phyloP scores from a whole-genome alignment of 2,329 filamentous ascomycete genomes.

The Bipolaris cookei region DNA sequence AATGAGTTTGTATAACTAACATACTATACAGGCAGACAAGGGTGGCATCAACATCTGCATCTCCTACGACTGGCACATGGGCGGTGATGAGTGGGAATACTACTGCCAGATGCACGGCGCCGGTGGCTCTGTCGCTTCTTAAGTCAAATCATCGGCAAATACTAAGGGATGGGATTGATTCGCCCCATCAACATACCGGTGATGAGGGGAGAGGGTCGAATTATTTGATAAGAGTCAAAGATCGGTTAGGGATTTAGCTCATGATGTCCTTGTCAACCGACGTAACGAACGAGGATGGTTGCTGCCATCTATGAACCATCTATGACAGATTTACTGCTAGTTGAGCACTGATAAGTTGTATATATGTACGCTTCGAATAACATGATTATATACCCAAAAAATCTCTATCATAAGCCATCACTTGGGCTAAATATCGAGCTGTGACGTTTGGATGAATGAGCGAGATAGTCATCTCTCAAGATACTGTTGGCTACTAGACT shows the following conservation, averaged over 20 bases:
- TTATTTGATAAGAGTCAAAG: not conserved
- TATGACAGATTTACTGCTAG: not conserved
- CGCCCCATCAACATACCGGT: not conserved
- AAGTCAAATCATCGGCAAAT: not conserved
- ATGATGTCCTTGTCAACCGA: not conserved
- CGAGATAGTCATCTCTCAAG: not conserved
- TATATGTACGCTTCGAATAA: not conserved
- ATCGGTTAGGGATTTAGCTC: not conserved
- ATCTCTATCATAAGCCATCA: not conserved
- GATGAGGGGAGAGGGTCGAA: not conserved
- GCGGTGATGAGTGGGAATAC: conserved; percentile 37
- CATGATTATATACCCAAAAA: not conserved
- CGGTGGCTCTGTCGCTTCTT: conserved; percentile 12
- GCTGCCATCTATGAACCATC: not conserved
- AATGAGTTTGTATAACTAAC: conserved; percentile 1
- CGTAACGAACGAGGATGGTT: not conserved
- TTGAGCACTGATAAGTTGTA: not conserved
- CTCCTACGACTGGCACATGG: conserved; percentile 34
- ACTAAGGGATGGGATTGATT: not conserved
- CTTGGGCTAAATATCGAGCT: not conserved
- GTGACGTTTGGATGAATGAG: not conserved
- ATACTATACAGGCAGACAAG: conserved; percentile 14
- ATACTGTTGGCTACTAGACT: too few species aligned
- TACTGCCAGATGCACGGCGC: conserved; percentile 37
- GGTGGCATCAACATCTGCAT: conserved; percentile 31